Evolutionary conservation across 2,329 filamentous ascomycete species (phyloP).

Genomic region (Fusarium brachygibbosum): DNA sequence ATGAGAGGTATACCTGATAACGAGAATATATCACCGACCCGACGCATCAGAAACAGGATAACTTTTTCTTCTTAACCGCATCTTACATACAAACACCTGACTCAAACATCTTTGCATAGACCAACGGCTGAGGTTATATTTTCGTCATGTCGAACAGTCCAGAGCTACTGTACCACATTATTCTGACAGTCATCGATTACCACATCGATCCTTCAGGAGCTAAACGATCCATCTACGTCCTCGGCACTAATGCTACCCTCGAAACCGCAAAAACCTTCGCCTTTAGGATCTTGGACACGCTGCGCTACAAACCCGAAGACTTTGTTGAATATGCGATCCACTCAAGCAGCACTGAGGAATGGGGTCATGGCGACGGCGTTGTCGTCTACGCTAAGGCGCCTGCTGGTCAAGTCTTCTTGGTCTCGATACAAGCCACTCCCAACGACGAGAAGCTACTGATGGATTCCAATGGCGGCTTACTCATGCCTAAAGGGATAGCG

Average conservation of each 20-base stretch:
- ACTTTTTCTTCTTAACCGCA: too few relatives aligned
- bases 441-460: constrained; percentile 53
- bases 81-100: too few relatives aligned
- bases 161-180: constrained; percentile 55
- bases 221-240: constrained; percentile 53
- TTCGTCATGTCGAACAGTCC: background rate
- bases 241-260: constrained; percentile 56
- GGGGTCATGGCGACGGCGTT: constrained; percentile 57
- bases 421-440: constrained; percentile 56
- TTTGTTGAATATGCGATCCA: constrained; percentile 53
- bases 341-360: constrained; percentile 33
- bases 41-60: too few relatives aligned
- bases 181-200: constrained; percentile 52
- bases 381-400: constrained; percentile 55
- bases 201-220: constrained; percentile 46
- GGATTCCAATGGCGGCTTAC: constrained; percentile 36
- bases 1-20: too few relatives aligned
- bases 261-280: constrained; percentile 56
- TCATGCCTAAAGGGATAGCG: constrained; percentile 46
- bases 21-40: too few relatives aligned
- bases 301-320: constrained; percentile 56
- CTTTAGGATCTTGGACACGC: constrained; percentile 47
- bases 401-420: constrained; percentile 55
- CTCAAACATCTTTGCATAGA: too few relatives aligned
- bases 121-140: too few relatives aligned